Conservation (phyloP, 176 grass and related monocot genomes). For the Eleusine indica region DNA sequence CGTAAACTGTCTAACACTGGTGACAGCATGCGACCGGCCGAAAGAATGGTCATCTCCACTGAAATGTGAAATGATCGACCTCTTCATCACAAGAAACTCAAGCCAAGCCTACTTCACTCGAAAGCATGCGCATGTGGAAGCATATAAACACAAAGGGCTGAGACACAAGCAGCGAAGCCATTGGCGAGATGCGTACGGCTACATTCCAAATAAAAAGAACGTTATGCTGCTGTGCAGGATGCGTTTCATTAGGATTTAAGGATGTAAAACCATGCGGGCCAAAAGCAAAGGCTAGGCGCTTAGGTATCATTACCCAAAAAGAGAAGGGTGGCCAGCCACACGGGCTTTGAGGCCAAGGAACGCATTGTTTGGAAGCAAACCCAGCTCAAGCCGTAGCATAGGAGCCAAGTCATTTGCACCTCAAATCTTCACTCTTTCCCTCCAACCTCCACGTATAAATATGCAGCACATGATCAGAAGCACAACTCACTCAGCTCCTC, state of each 20-base stretch:
- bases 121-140: slow-evolving; percentile 28
- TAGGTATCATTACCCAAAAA: neutral
- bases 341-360: slow-evolving; percentile 56
- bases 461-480: slow-evolving; percentile 27
- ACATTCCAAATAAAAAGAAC: neutral
- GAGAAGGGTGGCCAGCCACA: neutral
- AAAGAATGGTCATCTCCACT: neutral
- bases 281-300: neutral
- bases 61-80: too few species aligned
- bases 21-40: neutral
- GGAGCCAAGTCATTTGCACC: slow-evolving; percentile 67
- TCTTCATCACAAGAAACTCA: neutral
- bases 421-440: slow-evolving; percentile 46
- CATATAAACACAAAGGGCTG: neutral
- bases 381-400: slow-evolving; percentile 63
- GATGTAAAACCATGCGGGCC: neutral
- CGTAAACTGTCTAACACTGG: neutral
- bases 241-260: neutral
- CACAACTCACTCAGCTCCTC: slow-evolving; percentile 35
- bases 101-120: slow-evolving; percentile 35
- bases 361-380: slow-evolving; percentile 65
- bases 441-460: slow-evolving; percentile 27
- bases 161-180: neutral
- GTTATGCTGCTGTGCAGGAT: neutral
- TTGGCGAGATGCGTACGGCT: neutral